These are phyloP conservation scores for Candida xiaguanensis DNA, from an alignment of 805 yeast species.

Conservation along the genomic window DNA sequence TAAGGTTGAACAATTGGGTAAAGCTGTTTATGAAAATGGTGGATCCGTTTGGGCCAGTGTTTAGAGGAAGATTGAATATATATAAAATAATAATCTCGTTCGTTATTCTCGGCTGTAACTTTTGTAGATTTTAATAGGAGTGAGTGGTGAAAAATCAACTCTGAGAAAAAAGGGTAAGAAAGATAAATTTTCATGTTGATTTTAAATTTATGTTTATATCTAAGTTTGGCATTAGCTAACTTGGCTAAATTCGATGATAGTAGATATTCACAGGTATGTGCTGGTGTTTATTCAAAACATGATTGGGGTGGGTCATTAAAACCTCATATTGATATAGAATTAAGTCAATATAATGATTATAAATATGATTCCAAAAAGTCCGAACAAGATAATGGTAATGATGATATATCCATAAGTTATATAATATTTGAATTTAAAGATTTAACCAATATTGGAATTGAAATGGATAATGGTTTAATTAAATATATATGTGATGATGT, in stretches of 20 bases:
- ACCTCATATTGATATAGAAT: slow-evolving; percentile 30
- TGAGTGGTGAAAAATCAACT: neutral
- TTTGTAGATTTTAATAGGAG: neutral
- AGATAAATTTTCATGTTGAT: neutral
- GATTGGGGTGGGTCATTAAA: slow-evolving; percentile 83
- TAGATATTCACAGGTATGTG: slow-evolving; percentile 62
- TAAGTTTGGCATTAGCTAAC: slow-evolving; percentile 28
- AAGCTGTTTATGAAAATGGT: slow-evolving; percentile 33
- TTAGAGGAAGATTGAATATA: slow-evolving; percentile 7
- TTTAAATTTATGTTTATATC: slow-evolving; percentile 1
- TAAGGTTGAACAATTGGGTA: slow-evolving; percentile 61
- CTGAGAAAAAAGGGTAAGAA: neutral
- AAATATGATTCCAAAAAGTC: slow-evolving; percentile 22
- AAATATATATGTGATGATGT: slow-evolving; percentile 70
- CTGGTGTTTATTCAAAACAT: slow-evolving; percentile 83
- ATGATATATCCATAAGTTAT: slow-evolving; percentile 52
- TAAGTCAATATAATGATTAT: slow-evolving; percentile 24
- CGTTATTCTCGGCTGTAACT: slow-evolving; percentile 3
- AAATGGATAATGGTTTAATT: slow-evolving; percentile 34
- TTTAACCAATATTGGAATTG: slow-evolving; percentile 60
- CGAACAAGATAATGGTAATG: slow-evolving; percentile 23
- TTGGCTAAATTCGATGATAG: slow-evolving; percentile 46
- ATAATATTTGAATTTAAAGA: slow-evolving; percentile 85
- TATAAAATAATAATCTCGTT: neutral
- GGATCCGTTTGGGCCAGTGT: slow-evolving; percentile 41